Conservation (phyloP, 208 protist species). For the Leishmania martiniquensis region DNA sequence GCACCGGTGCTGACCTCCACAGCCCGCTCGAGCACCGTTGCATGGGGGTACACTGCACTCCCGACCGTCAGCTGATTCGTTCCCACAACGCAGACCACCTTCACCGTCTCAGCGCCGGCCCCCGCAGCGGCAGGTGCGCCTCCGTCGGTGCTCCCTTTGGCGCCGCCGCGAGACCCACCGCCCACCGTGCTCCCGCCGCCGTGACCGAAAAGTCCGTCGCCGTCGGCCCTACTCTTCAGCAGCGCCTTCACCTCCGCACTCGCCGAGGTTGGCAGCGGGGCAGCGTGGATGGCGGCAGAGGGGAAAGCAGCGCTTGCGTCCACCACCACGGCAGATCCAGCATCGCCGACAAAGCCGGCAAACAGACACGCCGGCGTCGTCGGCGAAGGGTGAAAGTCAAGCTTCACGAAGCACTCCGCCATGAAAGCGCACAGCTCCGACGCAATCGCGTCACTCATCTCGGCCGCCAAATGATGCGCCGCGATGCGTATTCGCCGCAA, state of each 20-base stretch:
- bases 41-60: constrained; percentile 3
- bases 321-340: background rate
- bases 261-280: background rate
- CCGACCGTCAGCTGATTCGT: constrained; percentile 9
- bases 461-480: background rate
- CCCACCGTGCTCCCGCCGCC: too few relatives aligned
- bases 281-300: background rate
- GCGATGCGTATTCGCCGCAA: constrained; percentile 7
- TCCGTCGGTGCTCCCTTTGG: background rate
- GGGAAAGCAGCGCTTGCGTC: background rate
- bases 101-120: background rate
- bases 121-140: background rate
- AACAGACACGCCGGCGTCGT: constrained; percentile 6
- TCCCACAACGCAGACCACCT: constrained; percentile 11
- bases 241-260: background rate
- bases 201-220: background rate
- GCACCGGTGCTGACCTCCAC: constrained; percentile 13
- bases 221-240: constrained; percentile 1
- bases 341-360: constrained; percentile 21
- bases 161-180: background rate
- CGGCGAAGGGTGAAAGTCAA: constrained; percentile 15
- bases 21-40: constrained; percentile 20
- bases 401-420: constrained; percentile 4
- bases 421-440: constrained; percentile 13
- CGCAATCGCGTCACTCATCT: background rate